These are phyloP conservation scores for Cystofilobasidium macerans DNA, from an alignment of 768 basidiomycete species.

Conservation along the genomic window DNA sequence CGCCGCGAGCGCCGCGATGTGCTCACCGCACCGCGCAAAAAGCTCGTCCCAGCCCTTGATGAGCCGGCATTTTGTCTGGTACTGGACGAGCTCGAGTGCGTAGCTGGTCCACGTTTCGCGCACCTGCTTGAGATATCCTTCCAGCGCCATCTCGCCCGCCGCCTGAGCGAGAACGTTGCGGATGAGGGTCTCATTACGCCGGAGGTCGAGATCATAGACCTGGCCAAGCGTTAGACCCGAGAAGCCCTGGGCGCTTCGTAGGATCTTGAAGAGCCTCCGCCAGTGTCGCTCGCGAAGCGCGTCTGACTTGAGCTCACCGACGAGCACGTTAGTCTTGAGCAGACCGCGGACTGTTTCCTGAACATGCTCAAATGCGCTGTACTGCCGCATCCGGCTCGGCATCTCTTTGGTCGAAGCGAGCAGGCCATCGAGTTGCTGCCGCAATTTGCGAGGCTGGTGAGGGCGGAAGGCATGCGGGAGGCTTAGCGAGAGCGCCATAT, in stretches of 20 bases:
- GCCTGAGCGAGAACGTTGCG: constrained; percentile 95
- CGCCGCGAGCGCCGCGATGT: constrained; percentile 84
- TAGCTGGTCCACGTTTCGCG: constrained; percentile 96
- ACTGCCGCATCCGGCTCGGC: constrained; percentile 98
- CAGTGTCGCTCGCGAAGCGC: constrained; percentile 95
- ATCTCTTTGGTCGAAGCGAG: constrained; percentile 92
- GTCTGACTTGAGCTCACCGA: constrained; percentile 94
- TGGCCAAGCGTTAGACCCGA: constrained; percentile 83
- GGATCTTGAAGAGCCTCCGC: constrained; percentile 87
- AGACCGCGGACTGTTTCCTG: constrained; percentile 77
- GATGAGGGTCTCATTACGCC: constrained; percentile 78
- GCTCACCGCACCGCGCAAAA: constrained; percentile 94
- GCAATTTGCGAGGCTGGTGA: constrained; percentile 64
- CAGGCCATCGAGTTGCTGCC: constrained; percentile 85
- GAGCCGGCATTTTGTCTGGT: constrained; percentile 95
- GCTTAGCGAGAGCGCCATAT: neutral
- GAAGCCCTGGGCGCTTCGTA: constrained; percentile 25
- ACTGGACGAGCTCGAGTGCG: constrained; percentile 89
- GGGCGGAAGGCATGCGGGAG: neutral
- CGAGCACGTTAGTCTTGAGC: constrained; percentile 75
- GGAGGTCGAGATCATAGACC: constrained; percentile 92
- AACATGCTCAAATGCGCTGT: constrained; percentile 95
- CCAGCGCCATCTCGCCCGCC: constrained; percentile 64
- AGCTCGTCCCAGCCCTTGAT: constrained; percentile 97
- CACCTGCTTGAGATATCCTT: constrained; percentile 52